Evolutionary conservation across 169 alveolate genomes (phyloP), one percentile per base, ranked within the genome.

Genomic region (Neospora caninum): DNA sequence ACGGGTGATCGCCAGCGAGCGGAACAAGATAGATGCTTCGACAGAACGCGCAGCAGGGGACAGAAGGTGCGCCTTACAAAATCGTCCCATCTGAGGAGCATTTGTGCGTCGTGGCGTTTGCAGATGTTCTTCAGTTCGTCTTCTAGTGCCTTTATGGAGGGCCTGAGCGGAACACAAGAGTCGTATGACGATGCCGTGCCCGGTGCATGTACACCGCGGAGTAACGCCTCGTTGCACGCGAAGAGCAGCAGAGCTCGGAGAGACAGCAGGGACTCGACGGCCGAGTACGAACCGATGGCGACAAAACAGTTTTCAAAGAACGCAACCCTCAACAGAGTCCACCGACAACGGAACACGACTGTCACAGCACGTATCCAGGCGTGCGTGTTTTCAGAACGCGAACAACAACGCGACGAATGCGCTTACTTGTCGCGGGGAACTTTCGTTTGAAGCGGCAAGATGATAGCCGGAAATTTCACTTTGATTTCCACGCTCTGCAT

Each of bases 71-170:
- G 58, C 13, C 89, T 82, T 43, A 82, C 89, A 29, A 82, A 82
- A 49, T 82, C 89, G 64, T 82, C 89, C 67, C 89, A 42, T 36
- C 89, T 38, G 41, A 82, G 89, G 36, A 82, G 89, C 67, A 43
- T 82, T 39, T 39, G 89, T 16, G 89, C 89, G 31, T 38, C 89
- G 64, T 82, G 89, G 16, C 64, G 58, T 41, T 31, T 29, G 89
- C 89, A 82, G 64, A 82, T 82, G 39, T 13, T 82, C 38, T 41
- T 82, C 31, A 82, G 67, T 16, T 42, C 67, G 54, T 82, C 64
- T 31, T 82, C 67, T 6, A 82, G 89, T 22, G 41, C 38, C 89
- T 82, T 38, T 29, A 82, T 82, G 38, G 43, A 7, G 31, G 54
- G 89, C 39, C 89, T 82, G 89, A 64, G 39, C 34, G 58, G 67